Percentiles rank a stretch among this genome's conserved stretches.
Evolutionary conservation across 2,329 filamentous ascomycete species (phyloP).

Genomic region (Colletotrichum tamarilloi): DNA sequence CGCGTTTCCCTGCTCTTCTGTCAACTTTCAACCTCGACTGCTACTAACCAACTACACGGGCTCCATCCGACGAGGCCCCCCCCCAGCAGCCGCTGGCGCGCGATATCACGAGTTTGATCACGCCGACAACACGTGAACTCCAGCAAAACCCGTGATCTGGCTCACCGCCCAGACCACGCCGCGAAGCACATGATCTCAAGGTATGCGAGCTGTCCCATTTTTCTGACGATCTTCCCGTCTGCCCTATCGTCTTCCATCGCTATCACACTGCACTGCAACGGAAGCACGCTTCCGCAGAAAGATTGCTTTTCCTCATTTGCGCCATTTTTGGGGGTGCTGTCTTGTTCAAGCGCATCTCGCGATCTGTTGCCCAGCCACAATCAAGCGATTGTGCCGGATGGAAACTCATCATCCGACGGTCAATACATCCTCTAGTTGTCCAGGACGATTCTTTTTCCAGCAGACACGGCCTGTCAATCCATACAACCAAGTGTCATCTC

Average conservation of each 20-base stretch:
- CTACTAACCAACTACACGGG: conserved; percentile 30
- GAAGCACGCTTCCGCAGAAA: not conserved
- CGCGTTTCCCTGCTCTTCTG: not conserved
- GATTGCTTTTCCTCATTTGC: conserved; percentile 5
- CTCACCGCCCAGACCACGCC: conserved; percentile 36
- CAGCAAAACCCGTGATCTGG: conserved; percentile 56
- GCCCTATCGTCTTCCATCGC: conserved; percentile 10
- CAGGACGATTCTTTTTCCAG: not conserved
- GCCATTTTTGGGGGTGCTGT: conserved; percentile 14
- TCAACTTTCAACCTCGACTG: conserved; percentile 15
- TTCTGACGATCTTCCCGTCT: conserved; percentile 26
- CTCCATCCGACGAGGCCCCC: conserved; percentile 32
- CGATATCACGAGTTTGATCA: conserved; percentile 62
- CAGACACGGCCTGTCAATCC: not conserved
- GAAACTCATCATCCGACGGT: not conserved
- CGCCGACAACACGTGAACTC: conserved; percentile 45
- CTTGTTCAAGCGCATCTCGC: not conserved
- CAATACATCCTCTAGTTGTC: not conserved
- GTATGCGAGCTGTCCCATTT: conserved; percentile 46
- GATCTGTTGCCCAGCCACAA: conserved; percentile 2
- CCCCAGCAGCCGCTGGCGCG: conserved; percentile 41
- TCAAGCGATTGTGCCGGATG: conserved; percentile 25
- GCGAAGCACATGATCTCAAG: conserved; percentile 58
- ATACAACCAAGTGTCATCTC: not conserved
- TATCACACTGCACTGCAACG: conserved; percentile 23